Evolutionary conservation across 2,329 filamentous ascomycete genomes (phyloP), one percentile per base, ranked within the genome.

Genomic region (Exophiala viscosa): DNA sequence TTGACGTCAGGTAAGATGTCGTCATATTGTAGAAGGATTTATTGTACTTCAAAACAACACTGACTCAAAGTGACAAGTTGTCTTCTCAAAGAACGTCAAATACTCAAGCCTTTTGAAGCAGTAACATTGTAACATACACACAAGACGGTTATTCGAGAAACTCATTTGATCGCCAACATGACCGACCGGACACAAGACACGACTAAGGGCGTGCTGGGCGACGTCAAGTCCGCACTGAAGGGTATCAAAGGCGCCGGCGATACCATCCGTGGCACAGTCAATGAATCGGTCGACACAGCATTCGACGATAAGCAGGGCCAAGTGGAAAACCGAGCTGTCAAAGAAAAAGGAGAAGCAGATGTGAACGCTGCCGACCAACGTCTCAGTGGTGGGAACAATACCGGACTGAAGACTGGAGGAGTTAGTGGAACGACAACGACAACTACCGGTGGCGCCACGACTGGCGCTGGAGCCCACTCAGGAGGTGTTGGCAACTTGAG

Each of bases 221-320:
- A 54, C 10, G 53, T 54, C 17, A 56, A 57, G 32, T 49, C 49
- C 5, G 53, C 50, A 17, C 18, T 59, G 23, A 54, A 51, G 42
- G 58, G 58, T 8, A 45, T 60, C 48, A 51, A 48, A 38, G 56
- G 58, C 32, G 39, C 48, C 31, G 58, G 58, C 8, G 56, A 59
- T 33, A 41, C 47, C n/a, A 47, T 60, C 17, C 50, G 58, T 5
- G 58, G 58, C 28, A 52, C 44, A 8, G 50, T 60, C 39, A 59
- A 57, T 23, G 49, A 55, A 23, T 48, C 45, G 9, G 41, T 60
- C 23, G 56, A 59, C 35, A 52, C 48, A 6, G 50, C 54, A 3
- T 60, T 60, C 38, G 35, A 54, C 38, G 54, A 59, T 14, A 46
- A 34, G 14, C 36, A 55, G 32, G 54, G 55, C 23, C 48, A 57